Evolutionary conservation across 169 alveolate genomes (phyloP).

Genomic region (Miamiensis avidus): DNA sequence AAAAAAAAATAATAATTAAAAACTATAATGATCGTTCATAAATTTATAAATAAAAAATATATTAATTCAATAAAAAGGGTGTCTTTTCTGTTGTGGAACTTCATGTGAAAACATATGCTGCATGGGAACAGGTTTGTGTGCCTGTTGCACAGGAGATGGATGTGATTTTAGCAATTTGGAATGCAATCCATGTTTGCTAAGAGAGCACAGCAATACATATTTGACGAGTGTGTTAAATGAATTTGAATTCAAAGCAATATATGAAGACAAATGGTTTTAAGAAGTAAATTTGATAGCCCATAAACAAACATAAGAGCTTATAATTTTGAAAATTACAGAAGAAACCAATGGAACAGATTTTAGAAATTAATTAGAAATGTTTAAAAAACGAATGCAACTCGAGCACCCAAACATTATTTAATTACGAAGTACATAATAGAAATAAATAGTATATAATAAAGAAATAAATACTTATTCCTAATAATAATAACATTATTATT

Average conservation of each 20-base stretch:
- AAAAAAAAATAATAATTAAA: too few species aligned
- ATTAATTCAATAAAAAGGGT: background rate
- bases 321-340: constrained; percentile 14
- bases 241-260: constrained; percentile 7
- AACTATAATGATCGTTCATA: background rate
- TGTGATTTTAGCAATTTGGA: constrained; percentile 6
- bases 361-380: background rate
- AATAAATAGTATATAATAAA: too few species aligned
- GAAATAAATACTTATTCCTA: too few species aligned
- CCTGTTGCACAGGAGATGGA: constrained; percentile 8
- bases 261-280: constrained; percentile 11
- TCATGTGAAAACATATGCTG: background rate
- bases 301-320: background rate
- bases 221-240: constrained; percentile 16
- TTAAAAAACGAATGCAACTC: background rate
- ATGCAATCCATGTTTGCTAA: constrained; percentile 22
- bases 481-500: too few species aligned
- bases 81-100: background rate
- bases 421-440: background rate
- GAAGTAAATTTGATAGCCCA: constrained; percentile 19
- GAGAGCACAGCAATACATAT: constrained; percentile 5
- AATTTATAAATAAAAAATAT: too few species aligned
- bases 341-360: constrained; percentile 6
- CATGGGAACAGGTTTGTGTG: background rate
- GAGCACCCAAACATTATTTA: background rate